Evolutionary conservation across 2,329 filamentous ascomycete species (phyloP).

Genomic region (Aspergillus fijiensis): DNA sequence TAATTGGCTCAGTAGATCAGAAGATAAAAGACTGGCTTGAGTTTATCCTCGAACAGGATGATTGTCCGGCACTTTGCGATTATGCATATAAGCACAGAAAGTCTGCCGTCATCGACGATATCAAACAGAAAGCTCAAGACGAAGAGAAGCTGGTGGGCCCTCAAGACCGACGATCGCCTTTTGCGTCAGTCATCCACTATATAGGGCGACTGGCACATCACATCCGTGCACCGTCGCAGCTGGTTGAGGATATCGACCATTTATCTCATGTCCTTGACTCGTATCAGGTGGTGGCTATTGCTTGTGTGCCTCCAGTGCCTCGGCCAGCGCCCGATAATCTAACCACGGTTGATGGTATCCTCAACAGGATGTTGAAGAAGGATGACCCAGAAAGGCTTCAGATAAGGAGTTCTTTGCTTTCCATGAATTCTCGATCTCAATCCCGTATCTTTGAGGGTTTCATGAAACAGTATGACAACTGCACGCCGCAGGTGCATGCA

Average conservation of each 20-base stretch:
- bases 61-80: constrained; percentile 12
- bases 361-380: constrained; percentile 28
- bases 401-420: constrained; percentile 20
- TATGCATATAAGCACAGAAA: constrained; percentile 17
- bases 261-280: constrained; percentile 35
- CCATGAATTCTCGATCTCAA: constrained; percentile 30
- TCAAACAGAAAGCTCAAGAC: constrained; percentile 1
- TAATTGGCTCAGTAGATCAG: constrained; percentile 5
- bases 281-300: constrained; percentile 19
- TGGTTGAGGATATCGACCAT: constrained; percentile 36
- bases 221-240: constrained; percentile 38
- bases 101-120: constrained; percentile 6
- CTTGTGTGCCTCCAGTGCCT: constrained; percentile 22
- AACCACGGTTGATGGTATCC: constrained; percentile 23
- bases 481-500: constrained; percentile 37
- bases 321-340: constrained; percentile 19
- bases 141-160: constrained; percentile 7
- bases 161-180: constrained; percentile 18
- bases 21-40: not conserved
- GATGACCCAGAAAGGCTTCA: constrained; percentile 10
- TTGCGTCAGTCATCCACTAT: constrained; percentile 40
- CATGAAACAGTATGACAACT: constrained; percentile 11
- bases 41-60: not conserved
- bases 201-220: constrained; percentile 50
- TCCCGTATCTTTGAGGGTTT: constrained; percentile 28